Evolutionary conservation across 352 stramenopile genomes (phyloP).

Genomic region (Phytophthora pistaciae): DNA sequence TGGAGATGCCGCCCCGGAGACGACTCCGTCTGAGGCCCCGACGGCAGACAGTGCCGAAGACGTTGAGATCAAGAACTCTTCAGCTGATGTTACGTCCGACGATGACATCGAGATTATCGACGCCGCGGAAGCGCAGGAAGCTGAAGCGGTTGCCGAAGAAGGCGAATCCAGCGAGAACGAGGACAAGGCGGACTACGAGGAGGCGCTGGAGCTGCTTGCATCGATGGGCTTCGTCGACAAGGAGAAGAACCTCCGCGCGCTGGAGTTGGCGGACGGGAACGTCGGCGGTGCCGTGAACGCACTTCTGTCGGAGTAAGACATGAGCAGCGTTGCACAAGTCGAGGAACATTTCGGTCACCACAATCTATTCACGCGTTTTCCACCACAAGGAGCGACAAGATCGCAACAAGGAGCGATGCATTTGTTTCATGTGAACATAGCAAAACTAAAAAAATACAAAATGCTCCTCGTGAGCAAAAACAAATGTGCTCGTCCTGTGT

Average conservation of each 20-base stretch:
- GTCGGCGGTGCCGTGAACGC: conserved; percentile 56
- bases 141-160: conserved; percentile 12
- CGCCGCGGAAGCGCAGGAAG: conserved; percentile 32
- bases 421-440: neutral
- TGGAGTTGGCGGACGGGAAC: conserved; percentile 60
- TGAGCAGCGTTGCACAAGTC: neutral
- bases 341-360: neutral
- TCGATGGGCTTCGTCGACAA: conserved; percentile 71
- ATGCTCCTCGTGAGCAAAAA: neutral
- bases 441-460: neutral
- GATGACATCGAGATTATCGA: conserved; percentile 57
- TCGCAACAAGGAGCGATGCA: too few relatives aligned
- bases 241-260: conserved; percentile 51
- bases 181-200: conserved; percentile 32
- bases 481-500: too few relatives aligned
- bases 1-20: conserved; percentile 5
- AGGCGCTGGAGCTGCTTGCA: conserved; percentile 53
- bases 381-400: too few relatives aligned
- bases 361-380: neutral
- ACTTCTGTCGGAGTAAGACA: conserved; percentile 56
- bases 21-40: conserved; percentile 11
- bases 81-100: conserved; percentile 29
- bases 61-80: conserved; percentile 21
- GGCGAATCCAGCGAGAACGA: conserved; percentile 12
- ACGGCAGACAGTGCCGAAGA: conserved; percentile 24